Evolutionary conservation across 345 rosid species (phyloP), one percentile per base, ranked within the genome.

Genomic region (Hibiscus trionum): DNA sequence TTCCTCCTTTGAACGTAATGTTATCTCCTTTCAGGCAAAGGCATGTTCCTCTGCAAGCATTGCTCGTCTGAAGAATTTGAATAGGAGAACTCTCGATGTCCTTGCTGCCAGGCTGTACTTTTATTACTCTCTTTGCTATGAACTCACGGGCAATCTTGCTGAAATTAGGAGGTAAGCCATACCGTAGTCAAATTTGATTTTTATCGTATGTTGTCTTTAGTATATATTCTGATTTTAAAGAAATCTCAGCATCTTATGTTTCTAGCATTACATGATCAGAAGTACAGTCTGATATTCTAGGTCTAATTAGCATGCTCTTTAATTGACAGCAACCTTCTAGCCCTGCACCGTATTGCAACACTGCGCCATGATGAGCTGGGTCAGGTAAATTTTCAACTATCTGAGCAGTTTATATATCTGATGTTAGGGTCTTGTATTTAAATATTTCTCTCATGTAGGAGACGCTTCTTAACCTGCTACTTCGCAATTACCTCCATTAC

Each of bases 361-460:
- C 44, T 86, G 77, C 87, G 84, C 76, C 89, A 82, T 77, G 89
- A 86, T 37, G 87, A 86, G 78, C 81, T 83, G 76, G 87, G 89
- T 14, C 87, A 86, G 87, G 89, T 86, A 78, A n/a, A 27, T 24
- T 62, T 26, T 37, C 37, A 3, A 21, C 50, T 71, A 6, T 59
- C 5, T 2, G 44, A 70, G 59, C 52, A 71, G 10, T 42, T 68
- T 21, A 0, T 37, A 26, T 60, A 17, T 47, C 9, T 35, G 8
- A 42, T 50, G 5, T 66, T 72, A 3, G 12, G 5, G 26, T 61
- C 58, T 61, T 66, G 16, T 39, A 11, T 33, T 29, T 67, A 9
- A 55, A 29, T 71, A 17, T 35, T 66, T 64, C 44, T 66, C 35
- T 59, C 42, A 19, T 78, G 72, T 77, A 86, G 87, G 87, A 86